These are phyloP conservation scores for Aspergillus ostianus DNA, from an alignment of 495 filamentous ascomycete genomes.

Conservation along the genomic window DNA sequence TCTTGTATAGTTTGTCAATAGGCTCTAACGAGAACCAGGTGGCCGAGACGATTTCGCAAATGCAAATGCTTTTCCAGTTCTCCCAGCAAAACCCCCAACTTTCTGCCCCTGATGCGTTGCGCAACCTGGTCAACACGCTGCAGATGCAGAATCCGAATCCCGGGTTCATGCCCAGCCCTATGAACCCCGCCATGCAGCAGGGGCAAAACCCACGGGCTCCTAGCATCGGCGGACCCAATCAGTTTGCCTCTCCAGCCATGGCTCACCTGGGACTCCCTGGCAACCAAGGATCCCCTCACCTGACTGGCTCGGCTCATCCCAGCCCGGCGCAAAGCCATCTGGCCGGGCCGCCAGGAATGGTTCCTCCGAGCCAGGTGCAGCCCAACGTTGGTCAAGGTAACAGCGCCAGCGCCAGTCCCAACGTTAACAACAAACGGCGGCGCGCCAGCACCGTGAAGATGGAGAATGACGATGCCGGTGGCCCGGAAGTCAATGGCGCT, in stretches of 20 bases:
- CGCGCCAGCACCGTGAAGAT: conserved; percentile 74
- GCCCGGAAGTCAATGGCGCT: conserved; percentile 50
- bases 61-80: conserved; percentile 65
- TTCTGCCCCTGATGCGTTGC: conserved; percentile 59
- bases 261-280: conserved; percentile 48
- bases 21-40: conserved; percentile 43
- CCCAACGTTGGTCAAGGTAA: conserved; percentile 61
- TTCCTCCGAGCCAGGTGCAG: conserved; percentile 67
- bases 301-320: conserved; percentile 45
- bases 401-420: conserved; percentile 84
- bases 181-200: conserved; percentile 41
- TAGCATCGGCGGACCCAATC: conserved; percentile 35
- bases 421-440: conserved; percentile 73
- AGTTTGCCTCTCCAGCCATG: conserved; percentile 53
- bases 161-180: conserved; percentile 27
- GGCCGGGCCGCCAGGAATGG: conserved; percentile 56
- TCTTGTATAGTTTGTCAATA: not conserved
- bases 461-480: conserved; percentile 60
- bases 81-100: conserved; percentile 57
- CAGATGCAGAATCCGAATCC: conserved; percentile 33
- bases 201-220: conserved; percentile 32
- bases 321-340: conserved; percentile 47
- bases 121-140: conserved; percentile 53
- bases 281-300: conserved; percentile 43
- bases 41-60: conserved; percentile 71